Conservation (phyloP, 2,329 filamentous ascomycete species). For the Clonostachys chloroleuca region DNA sequence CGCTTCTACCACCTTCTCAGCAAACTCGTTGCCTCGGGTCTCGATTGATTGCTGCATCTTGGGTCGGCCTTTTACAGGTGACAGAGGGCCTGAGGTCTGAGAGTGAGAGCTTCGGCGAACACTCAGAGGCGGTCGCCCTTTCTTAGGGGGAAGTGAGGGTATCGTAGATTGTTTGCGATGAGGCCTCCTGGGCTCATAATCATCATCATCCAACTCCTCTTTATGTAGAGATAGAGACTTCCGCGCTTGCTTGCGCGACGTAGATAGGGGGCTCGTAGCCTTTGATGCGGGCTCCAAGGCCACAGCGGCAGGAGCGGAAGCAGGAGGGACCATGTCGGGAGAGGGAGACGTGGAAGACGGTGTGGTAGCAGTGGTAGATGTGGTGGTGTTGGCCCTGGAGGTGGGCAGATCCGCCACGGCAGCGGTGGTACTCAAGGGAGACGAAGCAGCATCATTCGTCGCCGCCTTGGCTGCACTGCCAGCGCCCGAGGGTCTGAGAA, state of each 20-base stretch:
- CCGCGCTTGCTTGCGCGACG: slow-evolving; percentile 1
- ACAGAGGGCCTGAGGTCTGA: background rate
- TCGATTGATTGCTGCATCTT: no score
- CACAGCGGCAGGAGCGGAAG: no score
- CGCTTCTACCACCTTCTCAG: slow-evolving; percentile 46
- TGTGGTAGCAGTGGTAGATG: background rate
- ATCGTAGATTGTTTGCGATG: slow-evolving; percentile 16
- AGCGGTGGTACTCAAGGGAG: background rate
- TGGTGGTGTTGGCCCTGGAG: background rate
- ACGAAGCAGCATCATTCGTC: slow-evolving; percentile 10
- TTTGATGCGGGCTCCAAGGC: background rate
- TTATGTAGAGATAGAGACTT: slow-evolving; percentile 12
- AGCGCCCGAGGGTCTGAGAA: slow-evolving; percentile 32
- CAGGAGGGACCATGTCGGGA: background rate
- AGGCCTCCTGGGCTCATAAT: slow-evolving; percentile 33
- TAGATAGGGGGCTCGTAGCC: background rate
- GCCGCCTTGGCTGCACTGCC: slow-evolving; percentile 11
- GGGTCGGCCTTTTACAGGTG: no score
- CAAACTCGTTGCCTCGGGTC: background rate
- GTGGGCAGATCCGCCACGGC: background rate
- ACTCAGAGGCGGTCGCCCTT: slow-evolving; percentile 1
- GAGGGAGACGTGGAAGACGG: background rate
- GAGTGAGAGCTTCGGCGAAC: slow-evolving; percentile 1
- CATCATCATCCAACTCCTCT: slow-evolving; percentile 32
- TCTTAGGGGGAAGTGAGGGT: background rate